Conservation (phyloP, 768 basidiomycete genomes). For the Inosperma sp. region DNA sequence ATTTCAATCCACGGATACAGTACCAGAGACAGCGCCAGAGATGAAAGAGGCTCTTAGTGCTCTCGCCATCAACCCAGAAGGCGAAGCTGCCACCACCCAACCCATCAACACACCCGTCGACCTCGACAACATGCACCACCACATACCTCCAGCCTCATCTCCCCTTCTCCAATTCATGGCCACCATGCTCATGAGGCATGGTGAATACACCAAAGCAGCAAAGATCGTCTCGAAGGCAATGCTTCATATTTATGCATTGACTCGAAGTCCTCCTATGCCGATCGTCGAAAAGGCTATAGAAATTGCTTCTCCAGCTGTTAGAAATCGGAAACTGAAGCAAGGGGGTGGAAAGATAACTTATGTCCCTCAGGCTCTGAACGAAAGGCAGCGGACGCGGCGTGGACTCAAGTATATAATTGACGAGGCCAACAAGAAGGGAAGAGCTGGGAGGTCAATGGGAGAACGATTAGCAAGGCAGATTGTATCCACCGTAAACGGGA, state of each 20-base stretch:
- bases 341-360: conserved; percentile 63
- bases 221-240: conserved; percentile 57
- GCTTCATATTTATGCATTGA: conserved; percentile 67
- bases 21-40: neutral
- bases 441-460: conserved; percentile 54
- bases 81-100: conserved; percentile 8
- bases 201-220: conserved; percentile 58
- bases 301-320: conserved; percentile 66
- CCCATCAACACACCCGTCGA: conserved; percentile 11
- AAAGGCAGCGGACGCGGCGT: conserved; percentile 70
- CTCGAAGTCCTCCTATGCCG: conserved; percentile 73
- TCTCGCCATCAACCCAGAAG: neutral
- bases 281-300: conserved; percentile 71
- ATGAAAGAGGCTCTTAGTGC: conserved; percentile 2
- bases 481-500: conserved; percentile 62
- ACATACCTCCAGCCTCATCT: conserved; percentile 71
- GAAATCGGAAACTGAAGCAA: conserved; percentile 50
- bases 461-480: conserved; percentile 78
- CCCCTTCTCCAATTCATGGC: conserved; percentile 69
- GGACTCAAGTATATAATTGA: conserved; percentile 72
- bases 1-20: neutral
- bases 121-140: conserved; percentile 31
- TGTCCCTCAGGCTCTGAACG: conserved; percentile 68
- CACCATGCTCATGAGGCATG: conserved; percentile 56
- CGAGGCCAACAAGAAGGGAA: conserved; percentile 51